phyloP scores from a whole-genome alignment of 139 green algal genomes.

The Trebouxia sp. region DNA sequence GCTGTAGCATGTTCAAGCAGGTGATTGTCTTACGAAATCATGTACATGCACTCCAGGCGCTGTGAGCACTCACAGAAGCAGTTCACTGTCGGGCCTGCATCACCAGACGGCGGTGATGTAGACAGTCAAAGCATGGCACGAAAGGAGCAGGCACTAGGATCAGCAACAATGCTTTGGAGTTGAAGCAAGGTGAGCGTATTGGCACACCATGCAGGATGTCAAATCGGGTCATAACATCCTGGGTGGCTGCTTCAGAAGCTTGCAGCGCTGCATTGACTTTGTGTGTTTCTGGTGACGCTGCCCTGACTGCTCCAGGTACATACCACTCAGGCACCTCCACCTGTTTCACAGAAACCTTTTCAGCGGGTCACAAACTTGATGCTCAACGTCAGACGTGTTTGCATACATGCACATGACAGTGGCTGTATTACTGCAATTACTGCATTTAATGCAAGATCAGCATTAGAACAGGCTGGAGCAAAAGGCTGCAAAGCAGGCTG shows the following conservation, averaged over 20 bases:
- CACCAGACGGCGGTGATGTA: no score
- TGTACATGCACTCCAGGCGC: no score
- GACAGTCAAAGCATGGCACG: no score
- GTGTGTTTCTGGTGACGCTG: background rate
- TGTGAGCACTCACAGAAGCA: no score
- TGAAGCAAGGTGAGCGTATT: background rate
- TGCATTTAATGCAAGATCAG: background rate
- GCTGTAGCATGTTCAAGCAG: background rate
- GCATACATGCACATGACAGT: background rate
- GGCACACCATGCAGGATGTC: background rate
- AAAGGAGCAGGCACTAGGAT: no score
- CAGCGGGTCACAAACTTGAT: no score
- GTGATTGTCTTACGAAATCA: no score
- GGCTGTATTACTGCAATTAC: slow-evolving; percentile 48
- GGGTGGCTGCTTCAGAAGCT: background rate
- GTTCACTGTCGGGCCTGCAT: no score
- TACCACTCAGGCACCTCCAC: slow-evolving; percentile 70
- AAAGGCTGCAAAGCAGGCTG: no score
- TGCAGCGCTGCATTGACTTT: background rate
- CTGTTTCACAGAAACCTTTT: no score
- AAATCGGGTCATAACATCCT: background rate
- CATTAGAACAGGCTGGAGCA: background rate
- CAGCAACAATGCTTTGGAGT: background rate
- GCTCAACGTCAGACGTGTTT: no score
- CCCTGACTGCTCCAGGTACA: slow-evolving; percentile 20